A percentile compares a stretch with the other conserved stretches of the same genome.
phyloP scores from a whole-genome alignment of 2,329 filamentous ascomycete genomes.

The Beauveria bassiana region DNA sequence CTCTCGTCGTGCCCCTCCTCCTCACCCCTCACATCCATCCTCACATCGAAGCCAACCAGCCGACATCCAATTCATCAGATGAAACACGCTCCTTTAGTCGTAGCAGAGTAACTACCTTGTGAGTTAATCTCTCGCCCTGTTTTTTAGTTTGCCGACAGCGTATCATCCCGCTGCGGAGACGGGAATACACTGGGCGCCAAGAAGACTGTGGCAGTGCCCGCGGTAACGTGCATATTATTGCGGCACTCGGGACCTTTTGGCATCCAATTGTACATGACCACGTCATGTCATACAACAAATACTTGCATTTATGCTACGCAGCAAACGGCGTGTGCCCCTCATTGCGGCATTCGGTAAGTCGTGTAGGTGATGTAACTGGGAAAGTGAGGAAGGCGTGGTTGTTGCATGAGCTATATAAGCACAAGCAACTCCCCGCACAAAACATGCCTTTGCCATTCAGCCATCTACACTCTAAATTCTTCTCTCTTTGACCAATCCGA shows the following conservation, averaged over 20 bases:
- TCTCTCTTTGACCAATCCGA: neutral
- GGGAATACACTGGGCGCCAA: neutral
- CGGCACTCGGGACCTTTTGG: neutral
- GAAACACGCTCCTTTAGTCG: neutral
- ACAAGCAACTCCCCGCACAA: neutral
- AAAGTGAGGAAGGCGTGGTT: neutral
- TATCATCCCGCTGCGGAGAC: neutral
- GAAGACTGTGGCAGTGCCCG: conserved; percentile 1
- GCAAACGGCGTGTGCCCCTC: neutral
- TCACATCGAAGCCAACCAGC: neutral
- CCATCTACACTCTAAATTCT: neutral
- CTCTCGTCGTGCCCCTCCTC: neutral
- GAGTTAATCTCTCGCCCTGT: neutral
- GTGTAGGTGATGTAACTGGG: neutral
- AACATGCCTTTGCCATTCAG: neutral
- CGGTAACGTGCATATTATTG: conserved; percentile 4
- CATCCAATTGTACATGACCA: conserved; percentile 1
- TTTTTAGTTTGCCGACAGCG: neutral
- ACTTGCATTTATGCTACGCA: neutral
- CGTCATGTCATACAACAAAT: neutral
- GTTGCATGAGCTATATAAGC: neutral
- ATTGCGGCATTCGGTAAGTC: neutral
- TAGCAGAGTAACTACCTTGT: neutral
- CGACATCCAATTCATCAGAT: neutral
- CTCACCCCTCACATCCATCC: neutral